Conservation (phyloP, 768 basidiomycete genomes). For the Leccinum ochraceum region DNA sequence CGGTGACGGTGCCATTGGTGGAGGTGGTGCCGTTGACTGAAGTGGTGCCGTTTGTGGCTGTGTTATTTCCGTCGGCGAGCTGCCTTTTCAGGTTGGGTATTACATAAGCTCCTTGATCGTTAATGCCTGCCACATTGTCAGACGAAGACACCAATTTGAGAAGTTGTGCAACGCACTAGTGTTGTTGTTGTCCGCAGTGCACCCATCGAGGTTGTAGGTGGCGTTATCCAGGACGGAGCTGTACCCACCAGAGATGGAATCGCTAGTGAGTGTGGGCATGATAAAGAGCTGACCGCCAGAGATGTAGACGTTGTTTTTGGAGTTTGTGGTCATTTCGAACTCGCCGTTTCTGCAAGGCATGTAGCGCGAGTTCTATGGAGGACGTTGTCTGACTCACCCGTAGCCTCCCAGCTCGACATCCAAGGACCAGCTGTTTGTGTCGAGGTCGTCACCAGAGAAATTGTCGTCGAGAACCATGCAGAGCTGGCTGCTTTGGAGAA, state of each 20-base stretch:
- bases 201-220: slow-evolving; percentile 39
- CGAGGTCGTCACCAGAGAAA: slow-evolving; percentile 42
- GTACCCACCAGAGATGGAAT: slow-evolving; percentile 40
- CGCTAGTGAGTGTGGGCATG: slow-evolving; percentile 58
- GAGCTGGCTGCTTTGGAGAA: slow-evolving; percentile 37
- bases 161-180: slow-evolving; percentile 5
- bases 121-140: slow-evolving; percentile 12
- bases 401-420: slow-evolving; percentile 58
- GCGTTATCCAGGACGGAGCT: slow-evolving; percentile 42
- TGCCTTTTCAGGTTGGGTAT: slow-evolving; percentile 28
- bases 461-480: slow-evolving; percentile 52
- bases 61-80: slow-evolving; percentile 11
- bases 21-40: slow-evolving; percentile 7
- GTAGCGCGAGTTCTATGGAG: slow-evolving; percentile 4
- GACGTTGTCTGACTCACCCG: slow-evolving; percentile 33
- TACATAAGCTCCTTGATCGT: slow-evolving; percentile 29
- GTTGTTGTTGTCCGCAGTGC: slow-evolving; percentile 24
- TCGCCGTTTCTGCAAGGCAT: slow-evolving; percentile 42
- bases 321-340: slow-evolving; percentile 56
- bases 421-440: slow-evolving; percentile 45
- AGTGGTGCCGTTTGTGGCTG: neutral
- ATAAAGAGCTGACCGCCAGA: slow-evolving; percentile 56
- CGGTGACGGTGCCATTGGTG: neutral
- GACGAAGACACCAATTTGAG: neutral
- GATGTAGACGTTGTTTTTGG: slow-evolving; percentile 42